Evolutionary conservation across 2,329 filamentous ascomycete genomes (phyloP).

Genomic region (Beauveria pseudobassiana): DNA sequence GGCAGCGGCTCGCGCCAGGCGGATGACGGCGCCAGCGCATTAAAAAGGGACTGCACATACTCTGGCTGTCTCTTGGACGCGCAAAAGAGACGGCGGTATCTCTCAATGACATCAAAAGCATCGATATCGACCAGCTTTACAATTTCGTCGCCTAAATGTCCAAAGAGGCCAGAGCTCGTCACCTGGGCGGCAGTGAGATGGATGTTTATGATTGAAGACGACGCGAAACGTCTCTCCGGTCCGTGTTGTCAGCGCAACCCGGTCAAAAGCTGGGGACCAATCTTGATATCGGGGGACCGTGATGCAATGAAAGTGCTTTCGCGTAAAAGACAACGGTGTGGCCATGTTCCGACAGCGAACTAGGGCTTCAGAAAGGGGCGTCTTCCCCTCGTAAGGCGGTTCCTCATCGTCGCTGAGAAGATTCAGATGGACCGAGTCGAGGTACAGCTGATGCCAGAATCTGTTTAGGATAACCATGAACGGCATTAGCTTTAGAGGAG

Average conservation of each 20-base stretch:
- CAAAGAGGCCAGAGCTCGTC: not conserved
- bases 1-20: not conserved
- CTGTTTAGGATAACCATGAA: too few species aligned
- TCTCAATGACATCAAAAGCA: not conserved
- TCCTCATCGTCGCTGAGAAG: not conserved
- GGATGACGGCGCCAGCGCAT: not conserved
- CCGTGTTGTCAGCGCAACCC: not conserved
- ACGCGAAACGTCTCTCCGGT: not conserved
- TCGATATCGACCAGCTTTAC: not conserved
- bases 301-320: not conserved
- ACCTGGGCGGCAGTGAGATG: not conserved
- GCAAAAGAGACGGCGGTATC: not conserved
- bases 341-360: not conserved
- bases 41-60: not conserved
- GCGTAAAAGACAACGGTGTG: not conserved
- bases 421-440: not conserved
- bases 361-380: not conserved
- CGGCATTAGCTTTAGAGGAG: not conserved
- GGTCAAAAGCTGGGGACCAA: not conserved
- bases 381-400: not conserved
- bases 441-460: not conserved
- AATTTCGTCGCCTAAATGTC: not conserved
- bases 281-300: not conserved
- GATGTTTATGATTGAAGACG: not conserved
- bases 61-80: not conserved